Evolutionary conservation across 108 stramenopile genomes (phyloP).

Genomic region (Skeletonema potamos): DNA sequence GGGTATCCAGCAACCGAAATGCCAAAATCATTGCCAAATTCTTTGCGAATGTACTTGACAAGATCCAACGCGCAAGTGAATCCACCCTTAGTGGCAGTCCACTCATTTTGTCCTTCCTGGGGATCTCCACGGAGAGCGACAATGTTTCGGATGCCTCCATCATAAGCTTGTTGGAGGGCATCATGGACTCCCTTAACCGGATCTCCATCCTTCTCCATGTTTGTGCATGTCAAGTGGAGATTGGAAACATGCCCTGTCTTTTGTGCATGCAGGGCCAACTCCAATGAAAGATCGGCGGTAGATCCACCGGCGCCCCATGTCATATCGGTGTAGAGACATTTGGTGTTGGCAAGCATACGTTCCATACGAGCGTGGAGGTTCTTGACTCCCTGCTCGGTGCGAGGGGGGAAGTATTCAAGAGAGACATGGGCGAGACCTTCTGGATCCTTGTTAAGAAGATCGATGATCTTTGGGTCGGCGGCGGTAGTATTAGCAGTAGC

Average conservation of each 20-base stretch:
- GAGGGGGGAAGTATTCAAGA: slow-evolving; percentile 98
- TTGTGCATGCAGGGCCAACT: slow-evolving; percentile 84
- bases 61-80: slow-evolving; percentile 98
- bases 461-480: slow-evolving; percentile 85
- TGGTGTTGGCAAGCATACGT: slow-evolving; percentile 81
- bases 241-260: slow-evolving; percentile 92
- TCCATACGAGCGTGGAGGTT: slow-evolving; percentile 95
- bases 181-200: slow-evolving; percentile 80
- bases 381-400: slow-evolving; percentile 93
- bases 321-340: slow-evolving; percentile 95
- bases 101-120: slow-evolving; percentile 94
- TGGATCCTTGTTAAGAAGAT: slow-evolving; percentile 59
- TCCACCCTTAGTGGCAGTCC: slow-evolving; percentile 95
- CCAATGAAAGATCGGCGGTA: slow-evolving; percentile 94
- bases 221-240: slow-evolving; percentile 99
- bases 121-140: slow-evolving; percentile 99
- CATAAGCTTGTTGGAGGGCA: slow-evolving; percentile 78
- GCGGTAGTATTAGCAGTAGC: not conserved
- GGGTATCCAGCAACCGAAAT: slow-evolving; percentile 98
- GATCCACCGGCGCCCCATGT: slow-evolving; percentile 99
- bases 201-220: slow-evolving; percentile 91
- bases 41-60: slow-evolving; percentile 91
- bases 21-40: slow-evolving; percentile 92
- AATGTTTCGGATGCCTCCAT: slow-evolving; percentile 96
- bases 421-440: slow-evolving; percentile 75